phyloP scores from a whole-genome alignment of 2,329 filamentous ascomycete genomes.

The Amesomyces nigricolor region DNA sequence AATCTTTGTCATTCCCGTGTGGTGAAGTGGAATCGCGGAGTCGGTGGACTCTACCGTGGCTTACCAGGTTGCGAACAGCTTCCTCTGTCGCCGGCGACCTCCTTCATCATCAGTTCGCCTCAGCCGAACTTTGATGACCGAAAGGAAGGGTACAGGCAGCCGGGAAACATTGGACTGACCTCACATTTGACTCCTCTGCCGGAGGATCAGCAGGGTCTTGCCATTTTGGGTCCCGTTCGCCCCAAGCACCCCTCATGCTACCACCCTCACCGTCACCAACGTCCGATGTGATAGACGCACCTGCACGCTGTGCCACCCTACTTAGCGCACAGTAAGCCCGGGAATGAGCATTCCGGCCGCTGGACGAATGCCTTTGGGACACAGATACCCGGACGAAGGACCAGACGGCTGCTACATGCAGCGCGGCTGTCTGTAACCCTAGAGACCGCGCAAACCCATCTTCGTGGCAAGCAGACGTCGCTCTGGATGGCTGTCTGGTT shows the following conservation, averaged over 20 bases:
- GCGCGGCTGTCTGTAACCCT: too few species aligned
- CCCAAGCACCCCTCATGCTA: neutral
- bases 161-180: constrained; percentile 1
- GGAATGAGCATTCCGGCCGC: neutral
- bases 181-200: neutral
- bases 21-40: neutral
- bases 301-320: constrained; percentile 4
- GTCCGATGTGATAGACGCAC: constrained; percentile 7
- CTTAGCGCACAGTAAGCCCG: neutral
- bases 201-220: constrained; percentile 26
- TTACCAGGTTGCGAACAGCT: neutral
- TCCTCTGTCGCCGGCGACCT: neutral
- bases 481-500: constrained; percentile 1
- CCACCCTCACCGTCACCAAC: constrained; percentile 3
- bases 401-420: too few species aligned
- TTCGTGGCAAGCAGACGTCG: too few species aligned
- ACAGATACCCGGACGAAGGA: constrained; percentile 6
- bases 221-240: constrained; percentile 11
- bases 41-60: neutral
- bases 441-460: too few species aligned
- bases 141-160: neutral
- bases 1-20: neutral
- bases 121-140: constrained; percentile 4
- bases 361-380: neutral
- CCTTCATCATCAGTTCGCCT: constrained; percentile 4